Conservation (phyloP, 2,329 filamentous ascomycete genomes). For the Fusarium sp. region DNA sequence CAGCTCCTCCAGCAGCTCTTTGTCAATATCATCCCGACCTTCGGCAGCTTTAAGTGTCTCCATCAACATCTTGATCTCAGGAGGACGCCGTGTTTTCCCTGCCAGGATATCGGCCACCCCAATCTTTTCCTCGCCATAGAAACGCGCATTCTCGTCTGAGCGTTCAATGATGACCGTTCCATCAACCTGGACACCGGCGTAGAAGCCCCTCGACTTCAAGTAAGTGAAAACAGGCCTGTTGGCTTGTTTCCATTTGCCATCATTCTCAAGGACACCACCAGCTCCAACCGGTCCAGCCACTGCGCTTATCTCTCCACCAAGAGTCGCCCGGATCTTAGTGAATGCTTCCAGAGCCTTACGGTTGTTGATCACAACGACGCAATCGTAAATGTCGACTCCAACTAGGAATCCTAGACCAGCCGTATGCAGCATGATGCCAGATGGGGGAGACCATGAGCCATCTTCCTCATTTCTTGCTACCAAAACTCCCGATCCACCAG, state of each 20-base stretch:
- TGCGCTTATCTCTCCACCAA: slow-evolving; percentile 83
- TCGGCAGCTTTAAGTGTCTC: slow-evolving; percentile 54
- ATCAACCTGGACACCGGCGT: slow-evolving; percentile 87
- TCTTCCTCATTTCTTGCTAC: slow-evolving; percentile 70
- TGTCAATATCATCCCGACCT: slow-evolving; percentile 53
- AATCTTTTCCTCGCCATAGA: slow-evolving; percentile 76
- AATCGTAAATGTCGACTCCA: slow-evolving; percentile 89
- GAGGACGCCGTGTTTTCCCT: slow-evolving; percentile 55
- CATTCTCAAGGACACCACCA: slow-evolving; percentile 78
- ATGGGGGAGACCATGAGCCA: slow-evolving; percentile 81
- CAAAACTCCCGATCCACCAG: slow-evolving; percentile 75
- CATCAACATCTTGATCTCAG: slow-evolving; percentile 50
- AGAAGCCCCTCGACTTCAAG: slow-evolving; percentile 88
- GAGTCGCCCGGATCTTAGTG: slow-evolving; percentile 77
- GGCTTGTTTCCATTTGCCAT: slow-evolving; percentile 63
- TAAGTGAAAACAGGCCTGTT: slow-evolving; percentile 70
- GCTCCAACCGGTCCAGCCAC: slow-evolving; percentile 76
- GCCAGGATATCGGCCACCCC: slow-evolving; percentile 61
- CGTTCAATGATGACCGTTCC: slow-evolving; percentile 88
- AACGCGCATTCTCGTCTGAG: slow-evolving; percentile 85
- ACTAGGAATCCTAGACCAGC: slow-evolving; percentile 82
- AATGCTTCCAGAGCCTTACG: slow-evolving; percentile 81
- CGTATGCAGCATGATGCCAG: slow-evolving; percentile 84
- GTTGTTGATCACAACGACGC: slow-evolving; percentile 86
- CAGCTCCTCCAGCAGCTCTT: slow-evolving; percentile 52